Evolutionary conservation across 805 yeast species (phyloP).

Genomic region (Candida peoriensis): DNA sequence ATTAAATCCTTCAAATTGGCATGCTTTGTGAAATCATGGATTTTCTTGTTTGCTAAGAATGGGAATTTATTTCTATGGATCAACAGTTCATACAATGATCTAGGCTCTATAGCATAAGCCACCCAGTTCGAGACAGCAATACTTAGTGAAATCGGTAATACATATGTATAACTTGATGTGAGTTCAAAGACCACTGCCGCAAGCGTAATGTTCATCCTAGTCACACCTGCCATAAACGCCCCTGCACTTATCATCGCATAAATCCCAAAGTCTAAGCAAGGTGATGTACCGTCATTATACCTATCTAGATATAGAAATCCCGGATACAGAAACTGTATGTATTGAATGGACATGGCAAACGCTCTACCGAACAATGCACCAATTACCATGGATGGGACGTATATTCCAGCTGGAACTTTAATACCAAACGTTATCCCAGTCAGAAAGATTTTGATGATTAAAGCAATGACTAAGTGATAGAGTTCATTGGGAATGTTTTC

Average conservation of each 20-base stretch:
- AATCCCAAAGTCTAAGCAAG: slow-evolving; percentile 43
- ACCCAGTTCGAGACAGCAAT: slow-evolving; percentile 56
- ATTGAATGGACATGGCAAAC: slow-evolving; percentile 40
- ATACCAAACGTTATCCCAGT: slow-evolving; percentile 53
- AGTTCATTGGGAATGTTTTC: slow-evolving; percentile 29
- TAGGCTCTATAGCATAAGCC: slow-evolving; percentile 45
- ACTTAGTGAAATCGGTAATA: slow-evolving; percentile 50
- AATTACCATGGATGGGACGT: slow-evolving; percentile 59
- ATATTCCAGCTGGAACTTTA: slow-evolving; percentile 56
- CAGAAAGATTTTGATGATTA: slow-evolving; percentile 38
- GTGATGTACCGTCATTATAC: slow-evolving; percentile 16
- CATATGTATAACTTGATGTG: slow-evolving; percentile 52
- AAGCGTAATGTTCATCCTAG: slow-evolving; percentile 49
- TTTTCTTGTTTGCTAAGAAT: slow-evolving; percentile 40
- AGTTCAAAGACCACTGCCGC: slow-evolving; percentile 49
- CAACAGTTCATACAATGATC: slow-evolving; percentile 45
- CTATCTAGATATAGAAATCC: slow-evolving; percentile 6
- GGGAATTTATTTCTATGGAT: slow-evolving; percentile 47
- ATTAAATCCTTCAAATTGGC: slow-evolving; percentile 37
- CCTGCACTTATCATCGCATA: slow-evolving; percentile 53
- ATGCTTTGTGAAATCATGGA: slow-evolving; percentile 27
- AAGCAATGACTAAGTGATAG: slow-evolving; percentile 33
- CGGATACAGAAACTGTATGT: slow-evolving; percentile 27
- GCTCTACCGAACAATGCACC: slow-evolving; percentile 57
- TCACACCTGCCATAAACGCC: slow-evolving; percentile 53